Evolutionary conservation across 2,329 filamentous ascomycete genomes (phyloP).

Genomic region (Immersiporthe knoxdaviesiana): DNA sequence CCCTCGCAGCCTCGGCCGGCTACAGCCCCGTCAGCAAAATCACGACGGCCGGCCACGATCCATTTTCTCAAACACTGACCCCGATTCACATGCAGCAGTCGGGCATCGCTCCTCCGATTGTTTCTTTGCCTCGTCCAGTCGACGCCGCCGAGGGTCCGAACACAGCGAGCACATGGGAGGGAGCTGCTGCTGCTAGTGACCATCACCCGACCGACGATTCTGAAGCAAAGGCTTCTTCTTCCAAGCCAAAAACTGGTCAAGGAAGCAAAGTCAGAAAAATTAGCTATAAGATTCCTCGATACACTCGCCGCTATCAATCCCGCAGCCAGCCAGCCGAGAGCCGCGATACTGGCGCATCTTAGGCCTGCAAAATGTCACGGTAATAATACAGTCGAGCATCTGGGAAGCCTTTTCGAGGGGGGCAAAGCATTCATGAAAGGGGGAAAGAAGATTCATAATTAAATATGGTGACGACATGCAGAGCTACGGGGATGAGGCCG

Average conservation of each 20-base stretch:
- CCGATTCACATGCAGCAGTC: constrained; percentile 12
- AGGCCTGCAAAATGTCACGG: not conserved
- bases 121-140: constrained; percentile 18
- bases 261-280: constrained; percentile 32
- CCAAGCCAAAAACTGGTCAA: constrained; percentile 27
- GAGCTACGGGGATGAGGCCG: not conserved
- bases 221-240: constrained; percentile 2
- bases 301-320: constrained; percentile 51
- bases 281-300: constrained; percentile 35
- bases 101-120: constrained; percentile 12
- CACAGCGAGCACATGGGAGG: constrained; percentile 12
- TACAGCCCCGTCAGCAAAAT: constrained; percentile 32
- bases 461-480: not conserved
- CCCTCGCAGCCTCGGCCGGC: constrained; percentile 31
- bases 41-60: constrained; percentile 29
- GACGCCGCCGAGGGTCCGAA: not conserved
- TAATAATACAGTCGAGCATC: not conserved
- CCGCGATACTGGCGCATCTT: constrained; percentile 9
- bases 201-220: constrained; percentile 5
- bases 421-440: constrained; percentile 9
- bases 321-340: constrained; percentile 48
- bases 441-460: not conserved
- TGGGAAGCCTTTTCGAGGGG: not conserved
- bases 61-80: constrained; percentile 25
- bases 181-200: constrained; percentile 6